Conservation (phyloP, 768 basidiomycete genomes). For the Pisolithus sp. region DNA sequence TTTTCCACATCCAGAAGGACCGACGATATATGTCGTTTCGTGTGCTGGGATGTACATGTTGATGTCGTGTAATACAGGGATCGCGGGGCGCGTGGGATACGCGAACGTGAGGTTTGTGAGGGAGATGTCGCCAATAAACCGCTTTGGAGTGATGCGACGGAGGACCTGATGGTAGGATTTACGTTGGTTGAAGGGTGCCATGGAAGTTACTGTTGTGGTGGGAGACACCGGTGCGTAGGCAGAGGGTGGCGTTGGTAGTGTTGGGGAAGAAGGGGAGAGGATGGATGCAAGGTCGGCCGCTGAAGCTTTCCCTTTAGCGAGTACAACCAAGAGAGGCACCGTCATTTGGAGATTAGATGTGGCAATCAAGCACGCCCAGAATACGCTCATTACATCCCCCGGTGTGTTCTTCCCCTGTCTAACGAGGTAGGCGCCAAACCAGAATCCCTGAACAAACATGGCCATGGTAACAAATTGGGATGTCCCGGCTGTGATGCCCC, state of each 20-base stretch:
- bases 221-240: slow-evolving; percentile 12
- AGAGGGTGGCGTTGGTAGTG: slow-evolving; percentile 33
- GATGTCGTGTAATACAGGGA: slow-evolving; percentile 52
- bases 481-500: slow-evolving; percentile 64
- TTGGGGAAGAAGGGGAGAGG: slow-evolving; percentile 16
- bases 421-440: slow-evolving; percentile 92
- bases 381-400: slow-evolving; percentile 91
- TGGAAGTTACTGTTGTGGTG: background rate
- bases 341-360: slow-evolving; percentile 82
- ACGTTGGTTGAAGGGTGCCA: slow-evolving; percentile 2
- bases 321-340: slow-evolving; percentile 70
- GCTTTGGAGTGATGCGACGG: slow-evolving; percentile 58
- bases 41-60: slow-evolving; percentile 62
- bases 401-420: slow-evolving; percentile 58
- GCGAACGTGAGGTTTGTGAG: slow-evolving; percentile 57
- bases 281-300: slow-evolving; percentile 23
- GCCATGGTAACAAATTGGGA: slow-evolving; percentile 80
- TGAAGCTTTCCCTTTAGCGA: slow-evolving; percentile 56
- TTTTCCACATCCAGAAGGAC: slow-evolving; percentile 74
- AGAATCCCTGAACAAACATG: slow-evolving; percentile 96
- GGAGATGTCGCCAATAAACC: slow-evolving; percentile 66
- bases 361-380: slow-evolving; percentile 94
- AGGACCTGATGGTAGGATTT: slow-evolving; percentile 26
- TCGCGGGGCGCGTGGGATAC: slow-evolving; percentile 65
- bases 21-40: slow-evolving; percentile 78